Evolutionary conservation across 2,329 filamentous ascomycete species (phyloP), one percentile per base, ranked within the genome.

Genomic region (Onygena corvina): DNA sequence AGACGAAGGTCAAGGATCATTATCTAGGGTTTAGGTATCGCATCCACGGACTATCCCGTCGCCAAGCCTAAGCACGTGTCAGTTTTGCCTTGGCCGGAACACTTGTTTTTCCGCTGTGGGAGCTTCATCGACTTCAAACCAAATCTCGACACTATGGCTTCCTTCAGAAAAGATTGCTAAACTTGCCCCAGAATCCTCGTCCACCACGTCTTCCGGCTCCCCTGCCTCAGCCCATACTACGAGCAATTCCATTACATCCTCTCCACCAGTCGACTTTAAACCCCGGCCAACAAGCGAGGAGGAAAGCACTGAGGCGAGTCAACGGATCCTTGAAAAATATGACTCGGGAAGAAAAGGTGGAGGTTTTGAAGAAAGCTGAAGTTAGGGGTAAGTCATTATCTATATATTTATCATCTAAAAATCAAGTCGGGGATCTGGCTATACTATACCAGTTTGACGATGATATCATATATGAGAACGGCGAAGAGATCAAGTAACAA

Each of bases 401-500:
- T 42, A 40, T 42, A 3, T 42, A 23, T 42, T 42, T 42, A 42
- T 27, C 11, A 27, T 27, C 36, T 27, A 42, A 27, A 23, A 12
- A 40, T 40, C n/a, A 42, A 42, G 36, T 25, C 2, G 21, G 36
- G 36, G 6, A 27, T 14, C 8, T 7, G 21, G 16, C 3, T 23
- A 42, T 27, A 42, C 36, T n/a, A 42, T 42, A 42, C 36, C 85
- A 93, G 54, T 79, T 87, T 52, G 78, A 83, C 1, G 86, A 90
- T 58, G 80, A 76, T 11, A 35, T 31, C 33, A 34, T 21, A 7
- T 36, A 51, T 20, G 29, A 50, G 25, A 50, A 42, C 20, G 46
- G 46, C 45, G 75, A 42, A 23, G 27, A 42, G 21, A 29, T 42
- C 36, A 16, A 20, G 21, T 42, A 42, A 27, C 36, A 23, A 42